Percentiles rank a stretch among this genome's conserved stretches.
Evolutionary conservation across 1,284 basidiomycete species (phyloP).

Genomic region (Papiliotrema nemorosa): DNA sequence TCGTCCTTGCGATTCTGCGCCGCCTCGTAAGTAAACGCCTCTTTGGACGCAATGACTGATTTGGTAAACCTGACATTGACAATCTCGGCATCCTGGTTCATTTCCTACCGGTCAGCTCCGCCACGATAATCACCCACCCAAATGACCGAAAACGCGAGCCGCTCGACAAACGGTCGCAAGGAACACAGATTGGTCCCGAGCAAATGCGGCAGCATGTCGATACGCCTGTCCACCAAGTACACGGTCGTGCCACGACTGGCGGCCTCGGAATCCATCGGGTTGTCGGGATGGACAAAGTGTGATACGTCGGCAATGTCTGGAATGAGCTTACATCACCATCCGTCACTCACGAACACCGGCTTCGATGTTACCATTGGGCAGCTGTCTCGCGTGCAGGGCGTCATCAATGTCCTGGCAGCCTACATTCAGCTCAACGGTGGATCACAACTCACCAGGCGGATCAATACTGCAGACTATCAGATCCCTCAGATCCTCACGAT

Average conservation of each 20-base stretch:
- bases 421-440: constrained; percentile 29
- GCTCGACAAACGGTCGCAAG: constrained; percentile 85
- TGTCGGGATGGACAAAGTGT: constrained; percentile 90
- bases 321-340: background rate
- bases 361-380: constrained; percentile 94
- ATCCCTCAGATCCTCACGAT: constrained; percentile 82
- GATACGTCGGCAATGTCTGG: constrained; percentile 98
- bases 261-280: constrained; percentile 95
- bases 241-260: constrained; percentile 95
- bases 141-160: constrained; percentile 91
- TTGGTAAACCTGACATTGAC: constrained; percentile 90
- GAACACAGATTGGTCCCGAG: constrained; percentile 97
- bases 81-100: constrained; percentile 80
- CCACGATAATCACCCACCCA: constrained; percentile 64
- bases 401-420: constrained; percentile 99
- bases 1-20: constrained; percentile 94
- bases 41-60: constrained; percentile 94
- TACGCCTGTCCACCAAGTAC: constrained; percentile 96
- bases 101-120: constrained; percentile 58
- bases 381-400: constrained; percentile 83
- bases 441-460: constrained; percentile 66
- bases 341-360: constrained; percentile 87
- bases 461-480: constrained; percentile 94
- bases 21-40: constrained; percentile 95
- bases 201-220: constrained; percentile 95